Conservation (phyloP, 352 stramenopile genomes). For the Phytophthora brassicae region DNA sequence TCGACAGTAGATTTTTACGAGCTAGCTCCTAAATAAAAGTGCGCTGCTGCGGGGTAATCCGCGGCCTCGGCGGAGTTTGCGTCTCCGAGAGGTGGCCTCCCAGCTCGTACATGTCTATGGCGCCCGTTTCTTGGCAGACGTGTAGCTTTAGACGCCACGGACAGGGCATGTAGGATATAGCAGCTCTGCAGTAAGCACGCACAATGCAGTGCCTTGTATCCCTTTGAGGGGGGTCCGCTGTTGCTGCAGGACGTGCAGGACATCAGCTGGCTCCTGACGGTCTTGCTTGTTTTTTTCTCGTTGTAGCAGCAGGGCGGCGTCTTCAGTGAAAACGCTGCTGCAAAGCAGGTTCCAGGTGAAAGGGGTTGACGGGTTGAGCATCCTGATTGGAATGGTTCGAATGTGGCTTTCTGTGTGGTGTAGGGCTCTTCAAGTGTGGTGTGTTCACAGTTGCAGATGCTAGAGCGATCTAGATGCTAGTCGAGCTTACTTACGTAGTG, state of each 20-base stretch:
- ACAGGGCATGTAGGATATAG: neutral
- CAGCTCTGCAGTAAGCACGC: neutral
- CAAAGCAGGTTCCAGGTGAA: slow-evolving; percentile 8
- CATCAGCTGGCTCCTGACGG: slow-evolving; percentile 8
- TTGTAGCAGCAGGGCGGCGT: slow-evolving; percentile 6
- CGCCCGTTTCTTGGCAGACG: slow-evolving; percentile 1
- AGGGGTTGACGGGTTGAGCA: neutral
- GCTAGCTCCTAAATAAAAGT: slow-evolving; percentile 8
- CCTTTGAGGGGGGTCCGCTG: slow-evolving; percentile 5
- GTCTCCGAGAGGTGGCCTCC: neutral
- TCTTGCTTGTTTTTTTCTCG: slow-evolving; percentile 2
- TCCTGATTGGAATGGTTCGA: no score
- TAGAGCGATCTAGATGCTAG: no score
- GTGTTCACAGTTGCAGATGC: no score
- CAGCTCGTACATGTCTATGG: neutral
- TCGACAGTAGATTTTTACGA: slow-evolving; percentile 6
- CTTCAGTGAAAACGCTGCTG: neutral
- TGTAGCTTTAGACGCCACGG: slow-evolving; percentile 10
- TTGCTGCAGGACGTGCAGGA: slow-evolving; percentile 5
- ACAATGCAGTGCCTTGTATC: slow-evolving; percentile 8
- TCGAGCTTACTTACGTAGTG: neutral
- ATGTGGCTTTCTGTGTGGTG: no score
- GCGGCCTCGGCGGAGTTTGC: neutral
- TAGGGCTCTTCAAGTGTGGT: neutral
- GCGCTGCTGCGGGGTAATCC: neutral